Evolutionary conservation across 768 basidiomycete genomes (phyloP).

Genomic region (Rhizopogon vulgaris): DNA sequence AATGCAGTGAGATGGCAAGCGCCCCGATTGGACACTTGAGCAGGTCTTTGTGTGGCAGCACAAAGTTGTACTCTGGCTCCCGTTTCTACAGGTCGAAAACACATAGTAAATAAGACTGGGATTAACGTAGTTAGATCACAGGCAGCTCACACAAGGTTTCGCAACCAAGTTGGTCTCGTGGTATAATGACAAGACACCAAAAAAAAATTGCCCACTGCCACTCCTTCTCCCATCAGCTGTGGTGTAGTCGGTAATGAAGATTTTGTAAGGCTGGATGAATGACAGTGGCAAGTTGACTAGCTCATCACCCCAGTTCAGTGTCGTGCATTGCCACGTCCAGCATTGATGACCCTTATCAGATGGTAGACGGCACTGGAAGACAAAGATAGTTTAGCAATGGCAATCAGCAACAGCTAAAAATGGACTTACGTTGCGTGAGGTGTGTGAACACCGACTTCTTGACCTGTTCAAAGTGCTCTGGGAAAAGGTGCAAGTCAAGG

Average conservation of each 20-base stretch:
- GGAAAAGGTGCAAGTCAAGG: not conserved
- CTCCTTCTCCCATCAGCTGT: not conserved
- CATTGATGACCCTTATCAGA: not conserved
- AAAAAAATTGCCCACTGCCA: not conserved
- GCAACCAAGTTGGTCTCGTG: not conserved
- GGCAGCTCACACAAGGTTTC: not conserved
- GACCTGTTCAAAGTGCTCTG: not conserved
- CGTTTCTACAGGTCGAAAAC: not conserved
- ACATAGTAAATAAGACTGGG: too few species aligned
- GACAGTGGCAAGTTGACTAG: not conserved
- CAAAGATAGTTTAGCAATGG: too few species aligned
- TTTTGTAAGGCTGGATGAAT: not conserved
- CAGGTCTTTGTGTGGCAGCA: not conserved
- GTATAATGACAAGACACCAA: not conserved
- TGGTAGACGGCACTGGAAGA: not conserved
- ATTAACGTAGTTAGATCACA: too few species aligned
- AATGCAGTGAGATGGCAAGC: too few species aligned
- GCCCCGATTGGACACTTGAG: too few species aligned
- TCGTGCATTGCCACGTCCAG: not conserved
- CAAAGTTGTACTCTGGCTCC: not conserved
- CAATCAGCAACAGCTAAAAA: too few species aligned
- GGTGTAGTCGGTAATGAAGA: not conserved
- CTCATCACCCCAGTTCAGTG: not conserved
- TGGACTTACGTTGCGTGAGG: not conserved
- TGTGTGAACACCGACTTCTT: not conserved